These are phyloP conservation scores for Penicillium angulare DNA, from an alignment of 495 filamentous ascomycete genomes.

Conservation along the genomic window DNA sequence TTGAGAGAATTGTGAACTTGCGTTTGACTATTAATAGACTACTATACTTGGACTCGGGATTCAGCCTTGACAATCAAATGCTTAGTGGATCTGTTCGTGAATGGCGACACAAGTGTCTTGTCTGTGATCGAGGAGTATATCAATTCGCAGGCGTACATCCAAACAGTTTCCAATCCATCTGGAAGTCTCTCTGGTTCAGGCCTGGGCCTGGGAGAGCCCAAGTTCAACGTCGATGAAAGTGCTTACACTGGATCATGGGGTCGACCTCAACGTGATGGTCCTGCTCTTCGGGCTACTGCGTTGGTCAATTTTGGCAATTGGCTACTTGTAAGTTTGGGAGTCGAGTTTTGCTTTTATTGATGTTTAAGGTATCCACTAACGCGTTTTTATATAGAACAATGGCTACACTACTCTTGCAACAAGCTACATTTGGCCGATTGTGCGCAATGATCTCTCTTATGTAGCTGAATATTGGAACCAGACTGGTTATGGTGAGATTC, in stretches of 20 bases:
- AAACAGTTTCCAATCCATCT: slow-evolving; percentile 49
- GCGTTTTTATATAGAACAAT: slow-evolving; percentile 20
- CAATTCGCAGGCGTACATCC: slow-evolving; percentile 56
- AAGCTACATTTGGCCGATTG: slow-evolving; percentile 51
- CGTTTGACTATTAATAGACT: slow-evolving; percentile 21
- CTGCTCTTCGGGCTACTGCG: slow-evolving; percentile 41
- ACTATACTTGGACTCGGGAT: slow-evolving; percentile 72
- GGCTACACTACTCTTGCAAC: slow-evolving; percentile 26
- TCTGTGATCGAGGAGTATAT: slow-evolving; percentile 57
- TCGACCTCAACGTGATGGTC: slow-evolving; percentile 62
- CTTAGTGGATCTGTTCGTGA: slow-evolving; percentile 57
- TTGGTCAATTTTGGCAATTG: slow-evolving; percentile 37
- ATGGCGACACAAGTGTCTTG: slow-evolving; percentile 54
- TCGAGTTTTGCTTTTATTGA: not conserved
- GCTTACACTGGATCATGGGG: slow-evolving; percentile 59
- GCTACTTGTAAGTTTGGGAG: slow-evolving; percentile 25
- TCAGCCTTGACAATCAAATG: slow-evolving; percentile 62
- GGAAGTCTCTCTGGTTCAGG: slow-evolving; percentile 46
- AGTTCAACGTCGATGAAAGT: slow-evolving; percentile 54
- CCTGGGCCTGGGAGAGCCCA: slow-evolving; percentile 57
- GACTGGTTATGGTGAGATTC: slow-evolving; percentile 43
- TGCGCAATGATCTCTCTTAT: slow-evolving; percentile 59
- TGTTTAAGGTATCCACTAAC: not conserved
- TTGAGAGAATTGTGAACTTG: not conserved
- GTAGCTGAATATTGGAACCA: slow-evolving; percentile 70